phyloP scores from a whole-genome alignment of 2,329 filamentous ascomycete genomes.

The Pseudocercospora fijiensis region DNA sequence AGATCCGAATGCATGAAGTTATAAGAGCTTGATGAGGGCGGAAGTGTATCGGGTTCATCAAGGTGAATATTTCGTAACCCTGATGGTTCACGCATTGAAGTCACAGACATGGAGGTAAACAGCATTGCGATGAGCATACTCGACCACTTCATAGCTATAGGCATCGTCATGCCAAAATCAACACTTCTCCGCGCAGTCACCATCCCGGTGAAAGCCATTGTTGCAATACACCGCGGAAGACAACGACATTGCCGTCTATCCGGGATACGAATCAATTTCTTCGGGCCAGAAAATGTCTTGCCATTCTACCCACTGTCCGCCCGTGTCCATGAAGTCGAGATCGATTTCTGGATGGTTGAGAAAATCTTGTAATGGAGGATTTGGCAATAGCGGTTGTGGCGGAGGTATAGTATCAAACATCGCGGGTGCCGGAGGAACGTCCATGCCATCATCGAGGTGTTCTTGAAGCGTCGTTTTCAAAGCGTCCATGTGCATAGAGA shows the following conservation, averaged over 20 bases:
- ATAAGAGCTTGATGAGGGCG: not conserved
- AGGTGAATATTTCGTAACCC: not conserved
- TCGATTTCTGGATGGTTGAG: slow-evolving; percentile 25
- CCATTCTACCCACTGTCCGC: slow-evolving; percentile 24
- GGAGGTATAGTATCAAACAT: not conserved
- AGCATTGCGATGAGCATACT: no score
- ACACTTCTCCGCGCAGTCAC: not conserved
- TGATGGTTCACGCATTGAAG: not conserved
- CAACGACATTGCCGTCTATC: not conserved
- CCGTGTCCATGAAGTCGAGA: slow-evolving; percentile 28
- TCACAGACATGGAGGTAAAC: no score
- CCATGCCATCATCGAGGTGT: slow-evolving; percentile 6
- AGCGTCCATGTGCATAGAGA: slow-evolving; percentile 44
- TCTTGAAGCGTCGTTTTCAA: slow-evolving; percentile 21
- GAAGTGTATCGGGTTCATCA: not conserved
- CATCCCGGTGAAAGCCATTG: not conserved
- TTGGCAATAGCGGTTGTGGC: not conserved
- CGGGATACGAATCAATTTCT: not conserved
- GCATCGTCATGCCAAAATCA: not conserved
- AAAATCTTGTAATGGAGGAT: slow-evolving; percentile 26
- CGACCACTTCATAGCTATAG: no score
- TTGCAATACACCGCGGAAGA: not conserved
- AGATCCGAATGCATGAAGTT: slow-evolving; percentile 12
- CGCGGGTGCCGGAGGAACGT: not conserved
- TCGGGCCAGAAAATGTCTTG: slow-evolving; percentile 26